Base-by-base conservation (phyloP, 2,329 filamentous ascomycete species). In the Arthrinium puccinioides region DNA sequence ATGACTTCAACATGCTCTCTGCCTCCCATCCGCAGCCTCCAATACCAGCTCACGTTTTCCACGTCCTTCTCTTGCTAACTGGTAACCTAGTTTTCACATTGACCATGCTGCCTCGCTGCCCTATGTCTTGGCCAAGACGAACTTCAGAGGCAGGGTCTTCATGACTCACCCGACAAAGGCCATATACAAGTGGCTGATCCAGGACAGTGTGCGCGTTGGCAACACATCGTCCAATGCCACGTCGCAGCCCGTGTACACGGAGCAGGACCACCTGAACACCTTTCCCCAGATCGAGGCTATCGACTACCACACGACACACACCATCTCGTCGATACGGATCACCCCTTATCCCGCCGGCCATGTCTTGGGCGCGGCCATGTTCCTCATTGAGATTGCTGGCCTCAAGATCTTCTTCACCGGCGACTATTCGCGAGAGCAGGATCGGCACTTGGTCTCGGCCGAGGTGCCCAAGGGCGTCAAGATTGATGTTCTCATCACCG, bases 161-260 rank as follows among this genome's bases (percentile, higher is more conserved):
- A 98, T 97, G 90, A 98, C 92, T 36, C 92, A 98, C 68, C 88
- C 92, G 2, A 98, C 92, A 32, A 97, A 98, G 62, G 92, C 92
- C 51, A 98, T 98, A 59, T 98, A 98, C 75, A 97, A 97, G 66
- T 97, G 92, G 90, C 79, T 97, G 36, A 96, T 97, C 45, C 88
- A 95, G 61, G 92, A 98, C 63, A 94, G 88, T 48, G 87, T 98
- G 30, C 82, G 92, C 41, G 89, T 98, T 21, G 84, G 83, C 57
- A 84, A 80, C 54, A 80, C 75, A 5, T 79, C 76, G 2, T 78
- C 76, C 9, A 76, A 77, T 46, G 66, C 70, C 37, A 71, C 69
- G 0, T 71, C 85, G 53, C 74, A 92, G 70, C 71, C 87, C 55
- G 79, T 97, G 31, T 98, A 96, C 59, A 96, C 87, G 2, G 92